These are phyloP conservation scores for Immersiporthe knoxdaviesiana DNA, from an alignment of 2,329 filamentous ascomycete species.

Conservation along the genomic window DNA sequence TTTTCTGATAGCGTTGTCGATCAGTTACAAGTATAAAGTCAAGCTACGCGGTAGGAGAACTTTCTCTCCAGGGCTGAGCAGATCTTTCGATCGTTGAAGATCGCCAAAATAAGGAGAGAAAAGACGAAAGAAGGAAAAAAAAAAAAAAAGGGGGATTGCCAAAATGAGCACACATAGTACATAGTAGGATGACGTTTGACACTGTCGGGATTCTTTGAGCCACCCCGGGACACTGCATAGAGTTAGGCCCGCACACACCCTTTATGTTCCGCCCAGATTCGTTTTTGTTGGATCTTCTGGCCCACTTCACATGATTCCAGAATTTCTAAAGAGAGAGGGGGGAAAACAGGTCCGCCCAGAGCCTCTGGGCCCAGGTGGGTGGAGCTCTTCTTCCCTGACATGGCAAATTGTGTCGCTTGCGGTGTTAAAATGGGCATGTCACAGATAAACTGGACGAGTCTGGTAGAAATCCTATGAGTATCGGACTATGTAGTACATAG, in stretches of 20 bases:
- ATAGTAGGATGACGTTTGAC: neutral
- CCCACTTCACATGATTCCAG: conserved; percentile 9
- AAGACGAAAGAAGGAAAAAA: neutral
- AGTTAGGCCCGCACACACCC: neutral
- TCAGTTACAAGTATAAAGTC: neutral
- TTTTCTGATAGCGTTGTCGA: neutral
- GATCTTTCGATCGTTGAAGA: neutral
- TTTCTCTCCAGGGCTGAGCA: neutral
- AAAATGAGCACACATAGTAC: conserved; percentile 4
- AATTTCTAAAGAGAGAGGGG: neutral
- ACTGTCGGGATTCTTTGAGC: neutral
- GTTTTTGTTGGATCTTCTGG: neutral
- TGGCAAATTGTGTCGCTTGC: neutral
- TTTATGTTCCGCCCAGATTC: neutral
- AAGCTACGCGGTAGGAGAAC: neutral
- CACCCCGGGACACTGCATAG: neutral
- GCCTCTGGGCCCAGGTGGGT: neutral
- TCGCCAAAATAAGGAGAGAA: neutral
- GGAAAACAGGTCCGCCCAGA: neutral
- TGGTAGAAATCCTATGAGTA: neutral
- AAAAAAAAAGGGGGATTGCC: neutral
- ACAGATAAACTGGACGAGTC: neutral
- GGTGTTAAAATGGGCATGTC: neutral
- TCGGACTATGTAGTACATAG: too few species aligned
- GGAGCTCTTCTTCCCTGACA: neutral